phyloP scores from a whole-genome alignment of 164 flowering plant genomes.

The Aristolochia contorta region DNA sequence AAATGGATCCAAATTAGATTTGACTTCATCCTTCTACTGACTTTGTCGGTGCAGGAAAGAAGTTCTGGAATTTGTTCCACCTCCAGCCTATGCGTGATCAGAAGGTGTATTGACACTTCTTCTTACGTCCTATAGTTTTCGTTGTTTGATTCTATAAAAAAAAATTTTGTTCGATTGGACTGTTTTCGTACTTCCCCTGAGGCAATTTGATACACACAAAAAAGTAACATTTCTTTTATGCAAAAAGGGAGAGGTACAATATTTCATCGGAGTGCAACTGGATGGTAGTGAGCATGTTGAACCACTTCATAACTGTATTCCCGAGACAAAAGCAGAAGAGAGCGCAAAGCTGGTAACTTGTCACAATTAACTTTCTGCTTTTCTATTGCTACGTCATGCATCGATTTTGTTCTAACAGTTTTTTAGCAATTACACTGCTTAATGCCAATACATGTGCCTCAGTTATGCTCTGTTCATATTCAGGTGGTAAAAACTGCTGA shows the following conservation, averaged over 20 bases:
- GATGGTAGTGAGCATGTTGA: constrained; percentile 96
- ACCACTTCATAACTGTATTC: constrained; percentile 76
- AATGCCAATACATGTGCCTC: too few species aligned
- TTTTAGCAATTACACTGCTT: too few species aligned
- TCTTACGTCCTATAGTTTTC: not conserved
- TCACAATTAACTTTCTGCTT: too few species aligned
- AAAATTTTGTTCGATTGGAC: not conserved
- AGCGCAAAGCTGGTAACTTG: constrained; percentile 49
- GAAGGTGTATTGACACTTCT: not conserved
- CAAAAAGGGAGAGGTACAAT: constrained; percentile 91
- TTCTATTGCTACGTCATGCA: too few species aligned
- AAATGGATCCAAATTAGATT: not conserved
- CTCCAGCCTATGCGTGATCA: constrained; percentile 99
- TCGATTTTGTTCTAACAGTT: too few species aligned
- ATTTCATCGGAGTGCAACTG: constrained; percentile 93
- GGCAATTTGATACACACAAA: not conserved
- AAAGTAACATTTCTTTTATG: not conserved
- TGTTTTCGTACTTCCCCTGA: not conserved
- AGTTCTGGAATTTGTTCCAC: constrained; percentile 98
- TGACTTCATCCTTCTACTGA: not conserved
- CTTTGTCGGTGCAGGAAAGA: constrained; percentile 53
- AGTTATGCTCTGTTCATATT: constrained; percentile 1
- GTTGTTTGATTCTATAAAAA: not conserved
- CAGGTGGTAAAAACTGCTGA: constrained; percentile 90
- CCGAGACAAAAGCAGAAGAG: constrained; percentile 57